Evolutionary conservation across 345 rosid species (phyloP).

Genomic region (Corchorus capsularis): DNA sequence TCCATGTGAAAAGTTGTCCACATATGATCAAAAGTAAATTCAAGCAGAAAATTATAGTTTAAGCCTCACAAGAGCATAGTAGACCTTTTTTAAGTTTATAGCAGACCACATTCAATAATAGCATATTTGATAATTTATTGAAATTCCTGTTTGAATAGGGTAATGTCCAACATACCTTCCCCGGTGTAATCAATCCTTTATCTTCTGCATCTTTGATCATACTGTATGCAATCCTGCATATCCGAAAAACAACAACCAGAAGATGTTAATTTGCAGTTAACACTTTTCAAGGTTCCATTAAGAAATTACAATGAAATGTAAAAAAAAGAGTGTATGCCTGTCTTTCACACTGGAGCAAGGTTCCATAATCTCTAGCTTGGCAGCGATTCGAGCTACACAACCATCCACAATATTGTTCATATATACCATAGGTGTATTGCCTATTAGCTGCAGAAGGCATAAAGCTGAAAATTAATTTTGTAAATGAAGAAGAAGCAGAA

Average conservation of each 20-base stretch:
- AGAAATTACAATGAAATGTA: not conserved
- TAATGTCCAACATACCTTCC: conserved; percentile 38
- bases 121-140: not conserved
- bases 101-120: not conserved
- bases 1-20: not conserved
- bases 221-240: conserved; percentile 46
- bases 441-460: conserved; percentile 48
- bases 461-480: not conserved
- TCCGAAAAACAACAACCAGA: not conserved
- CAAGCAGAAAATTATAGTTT: not conserved
- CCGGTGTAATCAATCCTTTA: conserved; percentile 60
- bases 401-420: conserved; percentile 59
- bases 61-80: not conserved
- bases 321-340: conserved; percentile 24
- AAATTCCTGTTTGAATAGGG: not conserved
- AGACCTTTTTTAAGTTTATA: not conserved
- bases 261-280: not conserved
- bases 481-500: not conserved
- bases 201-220: conserved; percentile 84
- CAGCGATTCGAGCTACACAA: conserved; percentile 63
- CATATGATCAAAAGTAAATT: not conserved
- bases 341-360: conserved; percentile 61
- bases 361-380: conserved; percentile 66
- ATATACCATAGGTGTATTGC: conserved; percentile 67
- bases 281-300: not conserved